Conservation (phyloP, 495 filamentous ascomycete genomes). For the Tuber brumale region DNA sequence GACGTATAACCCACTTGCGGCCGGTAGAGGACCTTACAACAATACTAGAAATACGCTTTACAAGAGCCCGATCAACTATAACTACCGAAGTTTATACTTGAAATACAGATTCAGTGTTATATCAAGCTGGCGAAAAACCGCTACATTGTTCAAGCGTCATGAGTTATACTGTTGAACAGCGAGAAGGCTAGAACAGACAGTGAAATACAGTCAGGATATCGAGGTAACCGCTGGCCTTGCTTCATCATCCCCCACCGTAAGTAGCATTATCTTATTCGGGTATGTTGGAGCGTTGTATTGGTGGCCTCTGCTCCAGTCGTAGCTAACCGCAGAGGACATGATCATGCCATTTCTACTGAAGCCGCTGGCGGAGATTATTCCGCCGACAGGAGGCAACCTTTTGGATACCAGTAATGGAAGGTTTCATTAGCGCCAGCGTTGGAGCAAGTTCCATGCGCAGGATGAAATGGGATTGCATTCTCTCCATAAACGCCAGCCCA, state of each 20-base stretch:
- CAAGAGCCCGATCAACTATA: too few relatives aligned
- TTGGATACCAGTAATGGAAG: conserved; percentile 89
- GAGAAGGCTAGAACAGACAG: neutral
- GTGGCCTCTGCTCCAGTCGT: conserved; percentile 93
- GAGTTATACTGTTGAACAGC: neutral
- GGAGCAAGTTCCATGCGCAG: conserved; percentile 71
- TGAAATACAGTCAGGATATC: conserved; percentile 16
- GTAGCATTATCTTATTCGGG: conserved; percentile 80
- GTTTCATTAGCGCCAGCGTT: conserved; percentile 85
- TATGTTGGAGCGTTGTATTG: conserved; percentile 60
- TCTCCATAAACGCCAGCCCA: conserved; percentile 76
- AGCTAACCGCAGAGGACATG: conserved; percentile 85
- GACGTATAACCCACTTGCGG: neutral
- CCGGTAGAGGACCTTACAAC: neutral
- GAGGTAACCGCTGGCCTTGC: conserved; percentile 62
- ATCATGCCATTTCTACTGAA: conserved; percentile 73
- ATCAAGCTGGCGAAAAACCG: neutral
- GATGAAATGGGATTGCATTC: conserved; percentile 85
- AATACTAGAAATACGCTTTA: neutral
- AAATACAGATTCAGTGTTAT: neutral
- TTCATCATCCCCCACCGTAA: conserved; percentile 67
- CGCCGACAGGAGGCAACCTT: conserved; percentile 77
- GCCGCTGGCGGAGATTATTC: conserved; percentile 66
- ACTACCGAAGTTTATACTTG: neutral
- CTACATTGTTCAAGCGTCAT: neutral